phyloP scores from a whole-genome alignment of 257 asterid genomes.

The Apocynum venetum region DNA sequence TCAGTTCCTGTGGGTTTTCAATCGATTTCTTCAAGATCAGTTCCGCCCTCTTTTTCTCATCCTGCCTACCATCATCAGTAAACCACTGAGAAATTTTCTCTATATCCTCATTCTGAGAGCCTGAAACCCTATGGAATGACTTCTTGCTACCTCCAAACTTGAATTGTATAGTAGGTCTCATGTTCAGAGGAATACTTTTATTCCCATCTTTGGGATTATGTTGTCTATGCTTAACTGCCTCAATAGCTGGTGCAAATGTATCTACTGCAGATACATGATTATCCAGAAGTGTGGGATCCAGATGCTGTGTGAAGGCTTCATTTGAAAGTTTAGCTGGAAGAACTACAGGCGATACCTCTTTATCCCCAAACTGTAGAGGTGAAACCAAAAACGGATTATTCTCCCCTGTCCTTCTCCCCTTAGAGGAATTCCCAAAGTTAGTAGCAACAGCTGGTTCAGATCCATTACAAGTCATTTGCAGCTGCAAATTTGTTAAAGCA shows the following conservation, averaged over 20 bases:
- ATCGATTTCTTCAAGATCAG: constrained; percentile 34
- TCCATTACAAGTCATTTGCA: constrained; percentile 36
- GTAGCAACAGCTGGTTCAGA: constrained; percentile 34
- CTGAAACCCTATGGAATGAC: constrained; percentile 24
- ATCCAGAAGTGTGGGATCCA: constrained; percentile 25
- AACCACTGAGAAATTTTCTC: constrained; percentile 40
- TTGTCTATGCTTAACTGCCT: constrained; percentile 27
- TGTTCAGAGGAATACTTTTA: constrained; percentile 37
- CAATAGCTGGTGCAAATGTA: constrained; percentile 37
- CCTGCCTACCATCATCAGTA: constrained; percentile 36
- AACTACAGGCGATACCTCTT: constrained; percentile 47
- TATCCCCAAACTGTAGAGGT: constrained; percentile 63
- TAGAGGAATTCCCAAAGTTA: constrained; percentile 38
- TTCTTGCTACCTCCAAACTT: constrained; percentile 43
- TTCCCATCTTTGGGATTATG: constrained; percentile 35
- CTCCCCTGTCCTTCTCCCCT: constrained; percentile 38
- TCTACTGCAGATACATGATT: constrained; percentile 33
- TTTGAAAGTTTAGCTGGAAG: constrained; percentile 47
- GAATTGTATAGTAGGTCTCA: constrained; percentile 51
- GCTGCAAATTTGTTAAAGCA: constrained; percentile 38
- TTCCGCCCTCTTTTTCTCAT: constrained; percentile 37
- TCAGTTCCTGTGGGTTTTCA: constrained; percentile 31
- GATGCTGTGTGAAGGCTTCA: constrained; percentile 27
- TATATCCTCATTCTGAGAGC: constrained; percentile 30
- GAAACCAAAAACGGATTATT: constrained; percentile 62